Base-by-base conservation (phyloP, 116 monocot species). In the Posidonia oceanica region DNA sequence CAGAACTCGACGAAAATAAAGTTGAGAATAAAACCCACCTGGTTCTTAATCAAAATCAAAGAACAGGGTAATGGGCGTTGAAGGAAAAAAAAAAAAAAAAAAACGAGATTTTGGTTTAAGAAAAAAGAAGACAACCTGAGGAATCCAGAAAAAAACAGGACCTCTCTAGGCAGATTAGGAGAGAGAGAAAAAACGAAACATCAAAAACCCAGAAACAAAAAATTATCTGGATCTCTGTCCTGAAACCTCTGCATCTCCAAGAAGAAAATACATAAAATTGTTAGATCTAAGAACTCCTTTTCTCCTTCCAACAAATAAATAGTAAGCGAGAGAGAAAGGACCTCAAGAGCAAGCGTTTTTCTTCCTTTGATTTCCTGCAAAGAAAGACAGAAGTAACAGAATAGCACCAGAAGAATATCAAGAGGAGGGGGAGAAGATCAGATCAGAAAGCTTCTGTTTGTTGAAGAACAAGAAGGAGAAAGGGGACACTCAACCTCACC, bases 31-130 rank as follows among this genome's bases (percentile, higher is more conserved):
- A 72, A 41, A 15, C 16, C 61, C 63, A 69, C 52, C 74, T 74
- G 51, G 69, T 75, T 84, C 88, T 78, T 18, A 52, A 76, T 22
- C 64, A 83, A 82, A 82, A 81, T 54, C 69, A 75, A 73, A 75
- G 74, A 77, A 79, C 67, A 39, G 69, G 74, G 55, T 41, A 59
- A 61, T 57, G 64, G 71, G 68, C 7, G 53, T 38, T 20, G 10
- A 51, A 67, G 41, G 12, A 59, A 56, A 13, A 15, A 58, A 22
- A 0, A 29, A 73, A 66, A 40, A 65, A 54, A n/a, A 20, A 54
- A 20, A 40, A n/a, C n/a, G 20, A 23, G 22, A 68, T 23, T 58
- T 58, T 36, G 15, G 72, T 6, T 36, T 42, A 70, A 57, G 37
- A 38, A 6, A 29, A 42, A 42, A 69, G 17, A 14, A 37, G 48